phyloP scores from a whole-genome alignment of 192 early-diverging fungal genomes.

The Backusella circina region DNA sequence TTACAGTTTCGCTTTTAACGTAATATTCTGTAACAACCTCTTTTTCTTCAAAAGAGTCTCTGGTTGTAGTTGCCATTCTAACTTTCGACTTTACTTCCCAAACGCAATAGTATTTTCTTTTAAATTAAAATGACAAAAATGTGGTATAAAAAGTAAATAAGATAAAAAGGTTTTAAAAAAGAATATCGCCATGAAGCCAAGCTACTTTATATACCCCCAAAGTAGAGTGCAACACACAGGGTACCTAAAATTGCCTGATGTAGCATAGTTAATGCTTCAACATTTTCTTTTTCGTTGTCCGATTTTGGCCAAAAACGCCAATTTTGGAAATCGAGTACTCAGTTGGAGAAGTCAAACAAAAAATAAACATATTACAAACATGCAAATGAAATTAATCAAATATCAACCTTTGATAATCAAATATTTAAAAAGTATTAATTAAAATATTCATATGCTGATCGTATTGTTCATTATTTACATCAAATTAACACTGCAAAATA shows the following conservation, averaged over 20 bases:
- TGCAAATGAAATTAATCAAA: background rate
- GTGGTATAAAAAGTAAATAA: background rate
- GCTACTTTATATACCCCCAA: background rate
- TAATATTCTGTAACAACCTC: background rate
- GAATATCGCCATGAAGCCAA: background rate
- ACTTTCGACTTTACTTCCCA: background rate
- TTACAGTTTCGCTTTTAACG: constrained; percentile 1
- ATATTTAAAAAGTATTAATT: background rate
- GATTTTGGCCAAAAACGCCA: constrained; percentile 11
- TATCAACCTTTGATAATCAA: background rate
- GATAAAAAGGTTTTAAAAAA: background rate
- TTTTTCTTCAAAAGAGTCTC: background rate
- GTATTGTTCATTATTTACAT: background rate
- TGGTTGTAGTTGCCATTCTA: background rate
- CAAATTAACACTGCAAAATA: background rate
- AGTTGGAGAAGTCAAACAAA: background rate
- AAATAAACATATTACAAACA: background rate
- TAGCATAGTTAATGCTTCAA: background rate
- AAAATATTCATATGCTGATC: background rate
- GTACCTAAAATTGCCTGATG: background rate
- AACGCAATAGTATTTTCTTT: background rate
- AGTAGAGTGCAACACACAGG: background rate
- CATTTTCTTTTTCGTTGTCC: background rate
- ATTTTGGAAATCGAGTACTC: background rate
- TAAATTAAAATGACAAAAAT: background rate